A percentile compares a stretch with the other conserved stretches of the same genome.
phyloP scores from a whole-genome alignment of 1,139 yeast genomes.

The Meyerozyma smithsonii region DNA sequence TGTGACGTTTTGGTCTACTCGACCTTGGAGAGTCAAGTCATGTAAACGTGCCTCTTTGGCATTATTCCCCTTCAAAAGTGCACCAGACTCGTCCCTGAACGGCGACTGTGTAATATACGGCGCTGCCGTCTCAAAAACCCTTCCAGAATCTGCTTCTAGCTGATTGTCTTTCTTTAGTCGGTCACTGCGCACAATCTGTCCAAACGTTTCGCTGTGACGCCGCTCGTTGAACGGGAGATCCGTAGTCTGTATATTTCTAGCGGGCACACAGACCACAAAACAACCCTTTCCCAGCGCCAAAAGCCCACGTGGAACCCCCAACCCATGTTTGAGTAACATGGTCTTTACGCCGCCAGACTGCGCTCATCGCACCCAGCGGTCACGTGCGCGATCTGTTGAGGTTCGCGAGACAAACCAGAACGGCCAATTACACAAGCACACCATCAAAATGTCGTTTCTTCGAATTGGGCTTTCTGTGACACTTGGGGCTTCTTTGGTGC shows the following conservation, averaged over 20 bases:
- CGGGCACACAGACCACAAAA: background rate
- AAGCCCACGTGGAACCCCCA: background rate
- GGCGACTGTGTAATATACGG: constrained; percentile 18
- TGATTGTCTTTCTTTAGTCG: constrained; percentile 20
- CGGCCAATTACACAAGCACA: constrained; percentile 1
- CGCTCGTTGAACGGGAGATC: constrained; percentile 26
- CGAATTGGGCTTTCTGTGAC: background rate
- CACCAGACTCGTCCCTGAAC: constrained; percentile 35
- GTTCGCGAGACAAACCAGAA: background rate
- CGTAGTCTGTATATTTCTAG: background rate
- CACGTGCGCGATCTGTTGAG: background rate
- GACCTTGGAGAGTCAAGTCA: constrained; percentile 42
- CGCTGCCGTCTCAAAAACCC: constrained; percentile 13
- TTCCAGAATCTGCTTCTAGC: constrained; percentile 3
- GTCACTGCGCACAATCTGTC: constrained; percentile 44
- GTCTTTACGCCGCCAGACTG: background rate
- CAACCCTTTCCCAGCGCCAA: background rate
- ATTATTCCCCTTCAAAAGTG: constrained; percentile 38
- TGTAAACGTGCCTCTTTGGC: constrained; percentile 53
- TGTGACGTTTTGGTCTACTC: constrained; percentile 42
- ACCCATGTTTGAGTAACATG: background rate
- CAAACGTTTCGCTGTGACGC: constrained; percentile 34
- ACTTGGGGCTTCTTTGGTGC: constrained; percentile 4
- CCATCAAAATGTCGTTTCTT: background rate
- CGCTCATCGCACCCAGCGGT: background rate